A percentile compares a stretch with the other conserved stretches of the same genome.
Evolutionary conservation across 1,284 basidiomycete genomes (phyloP).

Genomic region (Anthracocystis panici-leucophaei): DNA sequence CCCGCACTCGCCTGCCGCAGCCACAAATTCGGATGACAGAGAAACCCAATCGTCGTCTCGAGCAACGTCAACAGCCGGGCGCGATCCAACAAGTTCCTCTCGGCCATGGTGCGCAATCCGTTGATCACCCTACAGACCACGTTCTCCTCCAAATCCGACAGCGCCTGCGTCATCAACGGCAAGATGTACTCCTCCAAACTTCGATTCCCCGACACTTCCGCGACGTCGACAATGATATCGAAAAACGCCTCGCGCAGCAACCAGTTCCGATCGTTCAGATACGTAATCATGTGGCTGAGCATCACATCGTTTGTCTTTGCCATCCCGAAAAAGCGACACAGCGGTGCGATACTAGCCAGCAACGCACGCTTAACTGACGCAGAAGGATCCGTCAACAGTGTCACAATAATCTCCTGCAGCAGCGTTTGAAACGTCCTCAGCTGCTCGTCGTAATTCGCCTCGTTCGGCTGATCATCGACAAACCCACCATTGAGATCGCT

Average conservation of each 20-base stretch:
- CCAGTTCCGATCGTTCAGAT: constrained; percentile 94
- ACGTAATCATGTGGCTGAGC: constrained; percentile 97
- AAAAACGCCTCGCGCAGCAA: constrained; percentile 90
- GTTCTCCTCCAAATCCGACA: constrained; percentile 87
- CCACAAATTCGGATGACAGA: constrained; percentile 98
- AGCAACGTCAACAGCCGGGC: constrained; percentile 95
- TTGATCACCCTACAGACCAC: constrained; percentile 89
- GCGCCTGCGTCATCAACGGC: constrained; percentile 91
- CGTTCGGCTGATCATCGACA: constrained; percentile 48
- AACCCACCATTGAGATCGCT: constrained; percentile 77
- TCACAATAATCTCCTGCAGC: constrained; percentile 87
- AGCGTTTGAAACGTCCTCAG: constrained; percentile 85
- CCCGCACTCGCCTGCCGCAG: constrained; percentile 92
- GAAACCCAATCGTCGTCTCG: constrained; percentile 84
- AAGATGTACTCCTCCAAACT: constrained; percentile 80
- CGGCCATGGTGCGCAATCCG: constrained; percentile 85
- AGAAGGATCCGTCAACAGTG: constrained; percentile 75
- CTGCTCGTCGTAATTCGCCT: constrained; percentile 58
- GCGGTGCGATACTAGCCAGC: constrained; percentile 81
- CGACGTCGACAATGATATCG: constrained; percentile 93
- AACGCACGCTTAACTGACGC: constrained; percentile 74
- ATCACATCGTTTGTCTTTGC: constrained; percentile 94
- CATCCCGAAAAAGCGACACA: constrained; percentile 92
- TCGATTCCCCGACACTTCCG: constrained; percentile 68
- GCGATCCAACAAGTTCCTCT: constrained; percentile 87